Base-by-base conservation (phyloP, 2,329 filamentous ascomycete species). In the Colletotrichum chrysophilum region DNA sequence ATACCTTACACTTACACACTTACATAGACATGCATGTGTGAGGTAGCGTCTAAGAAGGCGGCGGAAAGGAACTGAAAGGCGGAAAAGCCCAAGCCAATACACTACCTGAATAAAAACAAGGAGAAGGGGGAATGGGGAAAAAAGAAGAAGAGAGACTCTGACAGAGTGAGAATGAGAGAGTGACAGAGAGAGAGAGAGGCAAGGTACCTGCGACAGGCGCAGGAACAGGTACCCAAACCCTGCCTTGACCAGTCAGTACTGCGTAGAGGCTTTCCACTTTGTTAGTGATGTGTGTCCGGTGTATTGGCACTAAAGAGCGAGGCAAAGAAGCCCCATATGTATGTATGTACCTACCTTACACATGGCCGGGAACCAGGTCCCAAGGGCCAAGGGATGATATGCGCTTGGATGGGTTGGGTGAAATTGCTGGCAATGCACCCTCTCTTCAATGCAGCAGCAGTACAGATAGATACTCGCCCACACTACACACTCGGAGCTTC, bases 351-450 rank as follows among this genome's bases (percentile, higher is more conserved):
- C 9, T 48, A 43, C 16, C 7, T 43, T 43, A 48, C n/a, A 48
- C 43, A 48, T 48, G 16, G 43, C 43, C 10, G 43, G 64, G 73
- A 73, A 73, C 70, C 68, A 66, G 58, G 69, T 58, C 70, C 32
- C 56, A 68, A 67, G 32, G 26, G 28, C 55, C 36, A 66, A 68
- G 64, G 64, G 64, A 34, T 58, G 18, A 60, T 34, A 66, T 75
- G 74, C 66, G 74, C 74, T 71, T 76, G 74, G 74, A 71, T 76
- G 74, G 74, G 74, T 75, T 70, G 74, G 74, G 71, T 71, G 74
- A 76, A 75, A 76, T 76, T 76, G 71, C 65, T 62, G 36, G 74
- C 36, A 75, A 75, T 75, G 74, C 74, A 75, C 67, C 43, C 67
- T 24, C 34, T 65, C 62, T 43, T 52, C 38, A 55, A 52, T 32